Conservation (phyloP, 768 basidiomycete genomes). For the Rhodotorula paludigena region DNA sequence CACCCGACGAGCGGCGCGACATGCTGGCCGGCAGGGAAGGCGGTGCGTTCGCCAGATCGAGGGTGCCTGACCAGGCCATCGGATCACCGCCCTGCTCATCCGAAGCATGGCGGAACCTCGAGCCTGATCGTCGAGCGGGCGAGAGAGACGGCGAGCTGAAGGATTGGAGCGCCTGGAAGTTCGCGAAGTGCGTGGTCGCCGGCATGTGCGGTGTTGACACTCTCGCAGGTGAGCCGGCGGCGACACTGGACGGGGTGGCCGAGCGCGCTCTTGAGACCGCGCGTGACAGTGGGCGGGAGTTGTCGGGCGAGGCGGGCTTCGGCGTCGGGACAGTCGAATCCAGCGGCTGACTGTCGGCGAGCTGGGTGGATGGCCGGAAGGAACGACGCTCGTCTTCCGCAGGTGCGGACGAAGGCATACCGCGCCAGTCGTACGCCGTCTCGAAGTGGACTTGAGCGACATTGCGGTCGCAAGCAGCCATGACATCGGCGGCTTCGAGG, state of each 20-base stretch:
- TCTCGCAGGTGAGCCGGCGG: constrained; percentile 5
- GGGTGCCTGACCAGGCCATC: not conserved
- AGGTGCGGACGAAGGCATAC: not conserved
- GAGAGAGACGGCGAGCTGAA: constrained; percentile 8
- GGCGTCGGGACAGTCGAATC: constrained; percentile 12
- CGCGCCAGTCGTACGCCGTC: constrained; percentile 51
- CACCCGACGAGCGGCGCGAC: constrained; percentile 21
- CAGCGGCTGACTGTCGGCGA: not conserved
- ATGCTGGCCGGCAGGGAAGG: not conserved
- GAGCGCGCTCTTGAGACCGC: constrained; percentile 12
- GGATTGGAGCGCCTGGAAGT: constrained; percentile 32
- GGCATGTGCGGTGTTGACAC: constrained; percentile 30
- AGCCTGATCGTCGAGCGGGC: constrained; percentile 5
- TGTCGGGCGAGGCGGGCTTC: not conserved
- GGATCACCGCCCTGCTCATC: not conserved
- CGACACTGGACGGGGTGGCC: not conserved
- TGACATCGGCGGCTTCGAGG: constrained; percentile 56
- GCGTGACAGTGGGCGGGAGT: constrained; percentile 8
- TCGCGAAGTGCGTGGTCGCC: constrained; percentile 30
- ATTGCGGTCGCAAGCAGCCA: constrained; percentile 63
- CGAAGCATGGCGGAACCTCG: constrained; percentile 9
- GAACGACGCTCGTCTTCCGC: not conserved
- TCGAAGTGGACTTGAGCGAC: constrained; percentile 62
- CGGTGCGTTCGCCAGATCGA: constrained; percentile 2
- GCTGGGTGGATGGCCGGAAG: constrained; percentile 18